These are phyloP conservation scores for Carallia brachiata DNA, from an alignment of 345 rosid genomes.

Conservation along the genomic window DNA sequence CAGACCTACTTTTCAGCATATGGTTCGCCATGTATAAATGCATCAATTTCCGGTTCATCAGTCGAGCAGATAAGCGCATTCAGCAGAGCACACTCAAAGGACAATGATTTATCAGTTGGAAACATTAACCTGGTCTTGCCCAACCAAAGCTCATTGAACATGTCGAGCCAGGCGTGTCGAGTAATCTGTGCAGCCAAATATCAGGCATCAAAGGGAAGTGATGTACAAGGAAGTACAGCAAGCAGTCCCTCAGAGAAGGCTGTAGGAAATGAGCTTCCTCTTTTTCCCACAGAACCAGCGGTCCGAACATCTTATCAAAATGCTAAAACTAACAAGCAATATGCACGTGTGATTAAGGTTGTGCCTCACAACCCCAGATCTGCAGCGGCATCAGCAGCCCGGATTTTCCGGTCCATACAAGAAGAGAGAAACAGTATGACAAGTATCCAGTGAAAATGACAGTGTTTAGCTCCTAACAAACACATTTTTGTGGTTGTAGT, in stretches of 20 bases:
- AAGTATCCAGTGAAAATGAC: not conserved
- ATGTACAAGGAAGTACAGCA: slow-evolving; percentile 60
- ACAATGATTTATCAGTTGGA: slow-evolving; percentile 25
- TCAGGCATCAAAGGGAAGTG: slow-evolving; percentile 53
- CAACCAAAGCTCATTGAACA: slow-evolving; percentile 35
- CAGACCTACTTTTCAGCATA: slow-evolving; percentile 21
- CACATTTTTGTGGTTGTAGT: not conserved
- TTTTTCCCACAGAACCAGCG: slow-evolving; percentile 40
- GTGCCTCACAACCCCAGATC: slow-evolving; percentile 32
- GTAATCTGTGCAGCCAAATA: slow-evolving; percentile 31
- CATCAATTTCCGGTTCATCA: slow-evolving; percentile 5
- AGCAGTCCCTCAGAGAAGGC: slow-evolving; percentile 53
- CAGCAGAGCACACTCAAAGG: slow-evolving; percentile 20
- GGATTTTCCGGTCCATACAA: slow-evolving; percentile 30
- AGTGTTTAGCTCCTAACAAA: not conserved
- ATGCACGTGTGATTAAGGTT: slow-evolving; percentile 20
- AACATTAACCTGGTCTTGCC: slow-evolving; percentile 23
- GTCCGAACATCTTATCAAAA: slow-evolving; percentile 25
- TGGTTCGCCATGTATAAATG: slow-evolving; percentile 19
- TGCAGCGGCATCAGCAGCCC: slow-evolving; percentile 34
- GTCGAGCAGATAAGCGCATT: slow-evolving; percentile 30
- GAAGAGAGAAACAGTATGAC: slow-evolving; percentile 23
- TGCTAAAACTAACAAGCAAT: slow-evolving; percentile 7
- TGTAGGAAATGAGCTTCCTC: slow-evolving; percentile 48
- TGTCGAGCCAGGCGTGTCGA: slow-evolving; percentile 51